Base-by-base conservation (phyloP, 805 yeast genomes). In the Saccharomycopsis lassenensis region DNA sequence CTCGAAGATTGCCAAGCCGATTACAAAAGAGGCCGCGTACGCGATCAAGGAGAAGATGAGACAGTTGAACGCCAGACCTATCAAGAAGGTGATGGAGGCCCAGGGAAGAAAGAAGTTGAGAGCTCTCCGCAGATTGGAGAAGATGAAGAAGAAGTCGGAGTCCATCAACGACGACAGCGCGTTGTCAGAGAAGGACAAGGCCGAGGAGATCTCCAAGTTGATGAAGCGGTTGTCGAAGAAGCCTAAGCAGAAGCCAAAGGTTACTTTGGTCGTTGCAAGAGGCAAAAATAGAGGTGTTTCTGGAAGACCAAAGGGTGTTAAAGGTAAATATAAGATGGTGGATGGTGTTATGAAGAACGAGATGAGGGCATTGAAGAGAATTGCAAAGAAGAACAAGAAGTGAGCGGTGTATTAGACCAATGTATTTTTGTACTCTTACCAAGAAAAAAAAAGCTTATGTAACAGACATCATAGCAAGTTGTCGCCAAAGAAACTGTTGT, bases 301-400 rank as follows among this genome's bases (percentile, higher is more conserved):
- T 48, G 98, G 98, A 38, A 80, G 99, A 65, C 99, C 99, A 28
- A 80, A 74, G 62, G 99, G 98, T 57, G 75, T 91, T 48, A 85
- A 77, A 59, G 99, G 99, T 62, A 86, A 84, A 57, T 91, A 91
- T 65, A 91, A 84, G 78, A 91, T 91, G 98, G 97, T 91, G 49
- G 99, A 91, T 61, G 97, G 97, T 67, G 83, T 78, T 15, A 67
- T 85, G 80, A 91, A 91, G 82, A 91, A 91, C 58, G 99, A 91
- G 62, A 87, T 81, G 68, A 69, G 98, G 48, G 95, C 97, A 10
- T 65, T 89, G 53, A 77, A 72, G 54, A 77, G 97, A 56, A 83
- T 87, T 48, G 81, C 85, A 18, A 91, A 87, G 70, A 85, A 83
- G 65, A 68, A 78, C 52, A 81, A 73, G 61, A 79, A 79, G 33